Base-by-base conservation (phyloP, 139 green algal species). In the Closterium sp. region DNA sequence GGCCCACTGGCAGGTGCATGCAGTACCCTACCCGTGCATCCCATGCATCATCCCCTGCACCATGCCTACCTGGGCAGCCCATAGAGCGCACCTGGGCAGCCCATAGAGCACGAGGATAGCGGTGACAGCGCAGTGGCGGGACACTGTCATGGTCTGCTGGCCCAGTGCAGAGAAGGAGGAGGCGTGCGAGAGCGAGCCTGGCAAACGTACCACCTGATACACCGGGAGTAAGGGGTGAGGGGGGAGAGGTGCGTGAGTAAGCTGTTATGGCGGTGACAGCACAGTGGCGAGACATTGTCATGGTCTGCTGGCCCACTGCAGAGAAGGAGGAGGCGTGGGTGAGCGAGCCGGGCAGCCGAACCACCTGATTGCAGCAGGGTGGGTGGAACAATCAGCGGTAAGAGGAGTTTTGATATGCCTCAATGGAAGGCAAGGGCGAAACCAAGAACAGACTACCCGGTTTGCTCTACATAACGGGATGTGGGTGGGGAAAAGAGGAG, bases 201-300 rank as follows among this genome's bases (percentile, higher is more conserved):
- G 31, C 19, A 45, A 4, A 0, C 31, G 85, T 4, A 45, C 30
- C 85, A 70, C 38, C 38, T 31, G 87, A 21, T 28, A 3, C 2
- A 38, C 32, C 32, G 32, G 32, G 32, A 38, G 32, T 38, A 3
- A 3, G 86, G 10, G 22, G 31, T 29, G 31, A 45, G 13, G 86
- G n/a, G n/a, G 4, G 86, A 6, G 31, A 6, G 9, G n/a, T 11
- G 27, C 70, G 31, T 89, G 32, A 38, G 32, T 38, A 38, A 7
- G 32, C 32, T 38, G 32, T 38, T 3, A 99, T 97, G 28, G 93
- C 96, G 1, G 96, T 97, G 11, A 99, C 97, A 38, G 93, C 89
- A 30, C 91, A 94, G 89, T 94, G 91, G 24, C 88, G 30, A 95
- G 94, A 87, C 90, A 91, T 27, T 95, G 95, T 32, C 96, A 95